A percentile compares a stretch with the other conserved stretches of the same genome.
phyloP scores from a whole-genome alignment of 306 rosid genomes.

The Crotalaria pallida region DNA sequence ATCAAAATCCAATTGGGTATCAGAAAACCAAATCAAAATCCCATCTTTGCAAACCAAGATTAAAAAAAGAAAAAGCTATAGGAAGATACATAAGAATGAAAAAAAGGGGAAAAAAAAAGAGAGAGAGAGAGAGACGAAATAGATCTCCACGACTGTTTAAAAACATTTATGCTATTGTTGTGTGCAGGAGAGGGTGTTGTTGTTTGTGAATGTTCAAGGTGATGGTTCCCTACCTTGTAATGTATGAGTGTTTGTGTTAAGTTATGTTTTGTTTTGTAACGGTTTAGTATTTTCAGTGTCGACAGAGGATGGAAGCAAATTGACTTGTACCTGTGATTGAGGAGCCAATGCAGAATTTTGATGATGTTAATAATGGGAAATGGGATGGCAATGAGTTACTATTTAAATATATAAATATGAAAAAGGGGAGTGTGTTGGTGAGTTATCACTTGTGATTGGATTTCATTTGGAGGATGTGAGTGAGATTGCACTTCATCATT shows the following conservation, averaged over 20 bases:
- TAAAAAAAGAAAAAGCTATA: not conserved
- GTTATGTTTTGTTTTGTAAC: too few species aligned
- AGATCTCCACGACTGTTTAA: slow-evolving; percentile 16
- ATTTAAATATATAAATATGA: not conserved
- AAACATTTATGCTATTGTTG: not conserved
- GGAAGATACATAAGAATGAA: not conserved
- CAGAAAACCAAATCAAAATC: slow-evolving; percentile 6
- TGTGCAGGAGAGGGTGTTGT: not conserved
- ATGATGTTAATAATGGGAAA: too few species aligned
- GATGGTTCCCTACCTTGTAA: not conserved
- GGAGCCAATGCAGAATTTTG: slow-evolving; percentile 1
- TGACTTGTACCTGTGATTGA: slow-evolving; percentile 13
- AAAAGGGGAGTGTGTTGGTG: not conserved
- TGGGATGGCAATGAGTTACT: too few species aligned
- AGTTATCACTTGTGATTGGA: not conserved
- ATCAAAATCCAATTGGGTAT: slow-evolving; percentile 33
- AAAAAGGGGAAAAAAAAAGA: too few species aligned
- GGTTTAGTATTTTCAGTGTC: slow-evolving; percentile 18
- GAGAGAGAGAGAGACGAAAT: slow-evolving; percentile 2
- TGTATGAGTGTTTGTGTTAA: not conserved
- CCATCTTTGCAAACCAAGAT: not conserved
- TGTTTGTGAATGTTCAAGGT: slow-evolving; percentile 5
- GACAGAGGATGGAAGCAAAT: slow-evolving; percentile 6
- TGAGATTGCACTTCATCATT: slow-evolving; percentile 25
- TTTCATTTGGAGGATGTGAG: slow-evolving; percentile 25